Evolutionary conservation across 2,329 filamentous ascomycete genomes (phyloP).

Genomic region (Daldinia sp.): DNA sequence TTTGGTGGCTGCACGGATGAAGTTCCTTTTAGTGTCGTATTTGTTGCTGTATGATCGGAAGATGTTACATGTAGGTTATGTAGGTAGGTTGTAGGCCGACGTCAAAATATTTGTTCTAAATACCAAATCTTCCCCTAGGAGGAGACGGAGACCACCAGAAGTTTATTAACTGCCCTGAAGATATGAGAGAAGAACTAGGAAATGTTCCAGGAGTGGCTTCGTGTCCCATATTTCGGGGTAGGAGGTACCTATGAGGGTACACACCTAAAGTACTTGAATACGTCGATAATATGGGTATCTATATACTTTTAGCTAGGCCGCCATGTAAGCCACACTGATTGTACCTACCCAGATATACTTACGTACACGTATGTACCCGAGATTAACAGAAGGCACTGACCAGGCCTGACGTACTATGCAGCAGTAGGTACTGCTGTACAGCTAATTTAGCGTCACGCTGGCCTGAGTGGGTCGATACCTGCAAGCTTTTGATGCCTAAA

Average conservation of each 20-base stretch:
- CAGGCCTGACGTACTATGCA: not conserved
- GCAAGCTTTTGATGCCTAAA: slow-evolving; percentile 29
- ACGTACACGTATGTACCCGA: not conserved
- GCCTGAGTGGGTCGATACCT: slow-evolving; percentile 10
- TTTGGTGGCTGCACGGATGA: not conserved
- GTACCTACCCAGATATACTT: no score
- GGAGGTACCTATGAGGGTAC: not conserved
- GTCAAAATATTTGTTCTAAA: slow-evolving; percentile 23
- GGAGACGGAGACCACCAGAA: not conserved
- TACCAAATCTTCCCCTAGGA: not conserved
- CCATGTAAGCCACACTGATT: not conserved
- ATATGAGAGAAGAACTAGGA: slow-evolving; percentile 7
- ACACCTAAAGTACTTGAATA: not conserved
- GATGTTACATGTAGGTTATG: slow-evolving; percentile 6
- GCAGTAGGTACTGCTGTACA: not conserved
- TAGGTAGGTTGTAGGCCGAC: slow-evolving; percentile 24
- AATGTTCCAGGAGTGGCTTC: slow-evolving; percentile 17
- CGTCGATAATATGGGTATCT: not conserved
- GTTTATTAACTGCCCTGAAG: slow-evolving; percentile 7
- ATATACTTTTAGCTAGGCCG: not conserved
- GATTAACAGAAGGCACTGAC: not conserved
- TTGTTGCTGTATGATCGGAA: not conserved
- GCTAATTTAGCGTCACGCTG: slow-evolving; percentile 19
- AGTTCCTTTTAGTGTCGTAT: not conserved
- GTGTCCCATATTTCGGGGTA: slow-evolving; percentile 8